These are phyloP conservation scores for Ampelocalamus luodianensis DNA, from an alignment of 176 grass and related monocot species.

Conservation along the genomic window DNA sequence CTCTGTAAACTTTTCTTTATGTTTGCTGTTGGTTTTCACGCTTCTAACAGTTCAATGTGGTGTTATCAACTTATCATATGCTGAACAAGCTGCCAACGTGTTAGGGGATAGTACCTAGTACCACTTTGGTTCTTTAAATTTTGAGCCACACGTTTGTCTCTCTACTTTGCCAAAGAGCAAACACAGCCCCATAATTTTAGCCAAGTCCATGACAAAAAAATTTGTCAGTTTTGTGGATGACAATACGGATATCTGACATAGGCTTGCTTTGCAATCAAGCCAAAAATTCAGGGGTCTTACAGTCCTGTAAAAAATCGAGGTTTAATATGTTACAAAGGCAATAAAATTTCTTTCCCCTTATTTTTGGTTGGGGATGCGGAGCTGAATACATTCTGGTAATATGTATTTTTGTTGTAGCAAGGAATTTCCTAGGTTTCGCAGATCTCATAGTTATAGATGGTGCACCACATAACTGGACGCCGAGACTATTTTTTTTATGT, in stretches of 20 bases:
- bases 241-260: neutral
- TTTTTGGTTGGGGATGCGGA: neutral
- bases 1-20: neutral
- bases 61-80: neutral
- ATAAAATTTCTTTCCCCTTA: too few species aligned
- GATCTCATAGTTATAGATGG: neutral
- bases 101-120: neutral
- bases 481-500: neutral
- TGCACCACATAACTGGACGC: neutral
- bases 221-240: neutral
- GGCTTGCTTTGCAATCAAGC: neutral
- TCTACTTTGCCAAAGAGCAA: neutral
- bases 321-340: neutral
- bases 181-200: neutral
- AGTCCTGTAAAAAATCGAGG: neutral
- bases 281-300: neutral
- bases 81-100: neutral
- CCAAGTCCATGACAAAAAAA: neutral
- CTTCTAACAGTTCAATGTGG: neutral
- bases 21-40: neutral
- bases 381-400: neutral
- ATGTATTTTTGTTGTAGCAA: neutral
- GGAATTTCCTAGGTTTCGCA: neutral
- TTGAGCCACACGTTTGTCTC: slow-evolving; percentile 9
- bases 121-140: neutral